Base-by-base conservation (phyloP, 1,139 yeast genomes). In the Nadsonia starkeyi-henricii region DNA sequence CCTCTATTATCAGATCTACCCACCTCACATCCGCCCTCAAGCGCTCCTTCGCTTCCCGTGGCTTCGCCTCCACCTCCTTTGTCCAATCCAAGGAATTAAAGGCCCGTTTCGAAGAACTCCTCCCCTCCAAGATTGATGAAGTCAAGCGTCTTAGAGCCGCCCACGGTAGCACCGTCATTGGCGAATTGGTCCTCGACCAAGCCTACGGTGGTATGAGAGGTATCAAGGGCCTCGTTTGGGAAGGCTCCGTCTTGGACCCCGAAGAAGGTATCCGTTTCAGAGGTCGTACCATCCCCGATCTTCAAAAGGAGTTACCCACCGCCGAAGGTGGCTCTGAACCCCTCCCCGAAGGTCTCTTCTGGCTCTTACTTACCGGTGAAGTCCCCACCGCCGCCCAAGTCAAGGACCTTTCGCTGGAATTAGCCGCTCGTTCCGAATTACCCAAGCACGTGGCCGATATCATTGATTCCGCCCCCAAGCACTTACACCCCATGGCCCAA, bases 191-290 rank as follows among this genome's bases (percentile, higher is more conserved):
- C 57, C 77, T 91, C 58, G 96, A 86, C 71, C 97, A 91, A 74
- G 96, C 96, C 49, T 91, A 91, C 73, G 98, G 97, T 77, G 98
- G 98, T 78, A 86, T 85, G 96, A 82, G 96, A 73, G 96, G 96
- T 70, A 85, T 89, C 73, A 85, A 85, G 73, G 95, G 96, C 64
- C 77, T 91, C 61, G 96, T 91, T 54, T 91, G 97, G 97, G 97
- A 91, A 77, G 98, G 98, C 63, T 89, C 97, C 51, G 98, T 91
- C 51, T 77, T 91, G 68, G 98, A 91, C 72, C 94, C 98, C 60
- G 83, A 83, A 58, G 98, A 91, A 73, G 98, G 98, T 65, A 91
- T 91, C 68, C 82, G 96, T 68, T 91, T 91, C 81, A 86, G 97
- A 75, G 97, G 97, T 63, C 79, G 82, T 72, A 89, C 98, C 62